Percentiles rank a stretch among this genome's conserved stretches.
phyloP scores from a whole-genome alignment of 768 basidiomycete genomes.

The Solioccasus polychromus region DNA sequence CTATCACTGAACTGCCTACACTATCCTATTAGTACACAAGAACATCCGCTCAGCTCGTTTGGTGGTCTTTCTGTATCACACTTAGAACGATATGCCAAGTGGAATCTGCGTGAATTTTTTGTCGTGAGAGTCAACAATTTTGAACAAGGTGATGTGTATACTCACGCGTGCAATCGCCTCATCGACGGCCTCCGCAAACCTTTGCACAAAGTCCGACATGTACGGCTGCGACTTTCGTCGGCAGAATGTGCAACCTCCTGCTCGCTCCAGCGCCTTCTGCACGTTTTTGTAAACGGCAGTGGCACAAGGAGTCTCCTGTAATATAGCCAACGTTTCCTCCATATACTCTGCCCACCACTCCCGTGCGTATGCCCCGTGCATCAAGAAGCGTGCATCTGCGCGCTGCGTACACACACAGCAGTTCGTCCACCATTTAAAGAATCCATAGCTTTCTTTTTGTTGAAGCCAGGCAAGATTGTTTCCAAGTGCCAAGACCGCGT shows the following conservation, averaged over 20 bases:
- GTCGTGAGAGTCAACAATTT: neutral
- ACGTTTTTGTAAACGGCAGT: conserved; percentile 14
- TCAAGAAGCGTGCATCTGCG: conserved; percentile 23
- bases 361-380: conserved; percentile 26
- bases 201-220: conserved; percentile 22
- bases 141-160: neutral
- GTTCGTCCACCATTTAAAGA: conserved; percentile 29
- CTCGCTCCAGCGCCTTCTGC: conserved; percentile 17
- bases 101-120: conserved; percentile 13
- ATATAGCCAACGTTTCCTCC: conserved; percentile 20
- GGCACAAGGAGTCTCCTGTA: conserved; percentile 26
- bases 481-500: conserved; percentile 18
- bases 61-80: no score
- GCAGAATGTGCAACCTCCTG: conserved; percentile 19
- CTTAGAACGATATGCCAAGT: conserved; percentile 16
- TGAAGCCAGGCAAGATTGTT: conserved; percentile 23
- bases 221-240: conserved; percentile 13
- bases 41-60: no score
- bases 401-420: conserved; percentile 24
- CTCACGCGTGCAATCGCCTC: conserved; percentile 20
- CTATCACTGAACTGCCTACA: neutral
- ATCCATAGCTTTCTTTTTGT: conserved; percentile 18
- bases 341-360: conserved; percentile 33
- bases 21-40: neutral
- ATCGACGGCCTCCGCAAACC: conserved; percentile 23